phyloP scores from a whole-genome alignment of 2,329 filamentous ascomycete genomes.

The Stenocarpella maydis region DNA sequence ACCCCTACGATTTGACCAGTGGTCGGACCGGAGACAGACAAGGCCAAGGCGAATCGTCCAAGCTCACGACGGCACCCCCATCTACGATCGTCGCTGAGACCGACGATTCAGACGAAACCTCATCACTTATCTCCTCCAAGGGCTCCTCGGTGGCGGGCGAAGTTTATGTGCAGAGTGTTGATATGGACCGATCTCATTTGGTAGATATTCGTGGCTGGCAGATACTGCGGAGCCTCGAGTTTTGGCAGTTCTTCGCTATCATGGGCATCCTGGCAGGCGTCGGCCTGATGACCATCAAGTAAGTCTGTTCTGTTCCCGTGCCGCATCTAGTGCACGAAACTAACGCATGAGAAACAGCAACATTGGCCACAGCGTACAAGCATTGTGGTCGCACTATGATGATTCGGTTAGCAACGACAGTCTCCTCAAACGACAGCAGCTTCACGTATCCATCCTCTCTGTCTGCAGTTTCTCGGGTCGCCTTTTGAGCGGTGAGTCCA shows the following conservation, averaged over 20 bases:
- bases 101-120: constrained; percentile 73
- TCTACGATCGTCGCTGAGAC: constrained; percentile 39
- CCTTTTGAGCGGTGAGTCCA: constrained; percentile 71
- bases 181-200: constrained; percentile 78
- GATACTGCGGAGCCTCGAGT: constrained; percentile 76
- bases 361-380: constrained; percentile 88
- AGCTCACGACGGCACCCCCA: constrained; percentile 37
- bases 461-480: constrained; percentile 86
- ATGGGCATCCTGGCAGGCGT: constrained; percentile 93
- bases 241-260: constrained; percentile 89
- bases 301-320: constrained; percentile 47
- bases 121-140: constrained; percentile 81
- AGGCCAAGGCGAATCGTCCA: constrained; percentile 29
- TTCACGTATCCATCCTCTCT: constrained; percentile 95
- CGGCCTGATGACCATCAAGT: constrained; percentile 99
- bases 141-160: constrained; percentile 61
- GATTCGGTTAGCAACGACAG: constrained; percentile 75
- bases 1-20: constrained; percentile 32
- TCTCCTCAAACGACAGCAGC: constrained; percentile 81
- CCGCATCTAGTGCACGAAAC: background rate
- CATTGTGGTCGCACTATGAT: constrained; percentile 89
- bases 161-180: constrained; percentile 65
- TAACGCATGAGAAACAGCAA: constrained; percentile 66
- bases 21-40: constrained; percentile 30
- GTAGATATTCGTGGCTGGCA: constrained; percentile 89